phyloP scores from a whole-genome alignment of 495 filamentous ascomycete species.

The Penicillium daleae region DNA sequence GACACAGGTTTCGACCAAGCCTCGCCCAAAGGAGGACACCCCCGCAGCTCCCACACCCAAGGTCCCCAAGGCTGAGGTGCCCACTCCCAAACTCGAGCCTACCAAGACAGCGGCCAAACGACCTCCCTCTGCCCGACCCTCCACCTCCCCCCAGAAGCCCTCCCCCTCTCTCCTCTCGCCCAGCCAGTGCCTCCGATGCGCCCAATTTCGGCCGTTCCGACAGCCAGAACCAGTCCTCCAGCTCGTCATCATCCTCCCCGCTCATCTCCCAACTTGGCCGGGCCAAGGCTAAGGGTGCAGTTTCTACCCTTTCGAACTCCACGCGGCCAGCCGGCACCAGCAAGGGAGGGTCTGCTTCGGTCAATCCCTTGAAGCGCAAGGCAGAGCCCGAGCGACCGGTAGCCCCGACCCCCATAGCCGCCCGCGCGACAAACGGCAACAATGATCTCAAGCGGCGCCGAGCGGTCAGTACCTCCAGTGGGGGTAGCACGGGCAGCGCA shows the following conservation, averaged over 20 bases:
- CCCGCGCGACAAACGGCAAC: conserved; percentile 36
- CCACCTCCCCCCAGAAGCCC: conserved; percentile 68
- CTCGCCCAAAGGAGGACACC: conserved; percentile 18
- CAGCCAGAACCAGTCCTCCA: conserved; percentile 47
- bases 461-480: conserved; percentile 49
- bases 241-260: conserved; percentile 48
- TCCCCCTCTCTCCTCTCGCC: conserved; percentile 77
- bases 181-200: conserved; percentile 72
- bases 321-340: conserved; percentile 29
- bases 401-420: conserved; percentile 23
- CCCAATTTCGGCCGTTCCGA: conserved; percentile 48
- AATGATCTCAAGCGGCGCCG: conserved; percentile 51
- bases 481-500: conserved; percentile 51
- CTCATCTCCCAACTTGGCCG: conserved; percentile 46
- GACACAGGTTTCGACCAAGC: conserved; percentile 18
- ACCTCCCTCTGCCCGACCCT: conserved; percentile 38
- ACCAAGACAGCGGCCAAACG: conserved; percentile 42
- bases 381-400: conserved; percentile 42
- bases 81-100: conserved; percentile 29
- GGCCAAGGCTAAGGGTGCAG: conserved; percentile 22
- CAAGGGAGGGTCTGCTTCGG: conserved; percentile 27
- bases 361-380: conserved; percentile 54
- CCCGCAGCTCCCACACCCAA: conserved; percentile 21
- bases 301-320: conserved; percentile 22
- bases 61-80: conserved; percentile 25